phyloP scores from a whole-genome alignment of 805 yeast species.

The Pichia heedii region DNA sequence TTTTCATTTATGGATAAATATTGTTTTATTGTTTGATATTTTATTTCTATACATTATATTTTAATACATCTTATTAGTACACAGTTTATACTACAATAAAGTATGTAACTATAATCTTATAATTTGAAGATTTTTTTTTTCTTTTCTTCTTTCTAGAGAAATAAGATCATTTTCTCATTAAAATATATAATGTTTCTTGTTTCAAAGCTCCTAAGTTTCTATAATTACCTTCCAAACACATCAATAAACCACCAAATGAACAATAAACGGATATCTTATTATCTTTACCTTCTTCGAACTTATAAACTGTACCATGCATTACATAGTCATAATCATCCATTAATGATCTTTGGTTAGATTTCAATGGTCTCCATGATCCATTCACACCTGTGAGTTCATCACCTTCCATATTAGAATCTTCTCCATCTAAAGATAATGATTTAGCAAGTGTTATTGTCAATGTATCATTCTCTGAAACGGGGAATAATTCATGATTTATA shows the following conservation, averaged over 20 bases:
- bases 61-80: too few relatives aligned
- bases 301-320: slow-evolving; percentile 96
- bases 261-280: slow-evolving; percentile 80
- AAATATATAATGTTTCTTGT: slow-evolving; percentile 87
- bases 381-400: slow-evolving; percentile 39
- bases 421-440: slow-evolving; percentile 47
- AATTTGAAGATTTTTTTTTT: too few relatives aligned
- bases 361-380: slow-evolving; percentile 79
- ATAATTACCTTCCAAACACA: slow-evolving; percentile 93
- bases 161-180: slow-evolving; percentile 77
- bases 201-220: slow-evolving; percentile 80
- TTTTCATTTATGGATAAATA: neutral
- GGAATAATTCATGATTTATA: slow-evolving; percentile 85
- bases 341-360: slow-evolving; percentile 69
- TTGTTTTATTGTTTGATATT: too few relatives aligned
- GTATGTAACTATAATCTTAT: too few relatives aligned
- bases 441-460: slow-evolving; percentile 83
- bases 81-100: too few relatives aligned
- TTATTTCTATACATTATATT: neutral
- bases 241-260: slow-evolving; percentile 89
- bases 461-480: slow-evolving; percentile 66
- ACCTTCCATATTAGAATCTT: slow-evolving; percentile 20
- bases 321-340: slow-evolving; percentile 98
- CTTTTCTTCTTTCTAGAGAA: too few relatives aligned
- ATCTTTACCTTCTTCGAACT: slow-evolving; percentile 74